Conservation (phyloP, 2,329 filamentous ascomycete genomes). For the Fusarium humuli region DNA sequence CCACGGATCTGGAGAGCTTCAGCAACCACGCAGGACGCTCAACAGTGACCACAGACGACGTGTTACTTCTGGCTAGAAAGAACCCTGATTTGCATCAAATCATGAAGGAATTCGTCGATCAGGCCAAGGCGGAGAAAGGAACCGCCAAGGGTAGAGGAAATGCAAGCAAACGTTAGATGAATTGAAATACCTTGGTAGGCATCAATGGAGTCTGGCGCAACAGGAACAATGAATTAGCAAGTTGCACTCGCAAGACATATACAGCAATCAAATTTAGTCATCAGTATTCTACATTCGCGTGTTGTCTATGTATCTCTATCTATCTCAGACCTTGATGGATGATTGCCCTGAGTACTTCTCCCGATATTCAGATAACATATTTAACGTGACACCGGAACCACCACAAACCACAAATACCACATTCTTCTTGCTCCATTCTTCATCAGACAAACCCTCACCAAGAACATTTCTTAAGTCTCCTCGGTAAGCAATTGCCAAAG, state of each 20-base stretch:
- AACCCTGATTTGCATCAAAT: constrained; percentile 87
- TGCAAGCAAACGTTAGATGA: constrained; percentile 52
- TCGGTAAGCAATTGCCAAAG: constrained; percentile 75
- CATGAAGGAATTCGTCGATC: constrained; percentile 75
- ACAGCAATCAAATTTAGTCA: background rate
- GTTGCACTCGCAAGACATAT: background rate
- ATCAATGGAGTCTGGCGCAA: constrained; percentile 31
- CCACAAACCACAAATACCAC: constrained; percentile 90
- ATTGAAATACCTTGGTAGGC: background rate
- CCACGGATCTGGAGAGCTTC: constrained; percentile 67
- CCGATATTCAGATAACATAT: constrained; percentile 69
- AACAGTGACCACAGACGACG: constrained; percentile 86
- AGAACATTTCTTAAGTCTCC: constrained; percentile 71
- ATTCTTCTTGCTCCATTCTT: constrained; percentile 73
- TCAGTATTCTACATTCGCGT: background rate
- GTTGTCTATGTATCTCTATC: background rate
- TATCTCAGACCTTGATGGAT: constrained; percentile 46
- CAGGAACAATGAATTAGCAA: background rate
- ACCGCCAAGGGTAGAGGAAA: constrained; percentile 40
- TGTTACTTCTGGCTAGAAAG: constrained; percentile 84
- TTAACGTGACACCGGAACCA: constrained; percentile 73
- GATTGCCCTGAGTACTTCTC: constrained; percentile 56
- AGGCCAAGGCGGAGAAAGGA: constrained; percentile 60
- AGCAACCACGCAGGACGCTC: constrained; percentile 82
- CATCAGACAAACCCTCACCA: constrained; percentile 62